phyloP scores from a whole-genome alignment of 2,329 filamentous ascomycete genomes.

The Talaromyces amestolkiae region DNA sequence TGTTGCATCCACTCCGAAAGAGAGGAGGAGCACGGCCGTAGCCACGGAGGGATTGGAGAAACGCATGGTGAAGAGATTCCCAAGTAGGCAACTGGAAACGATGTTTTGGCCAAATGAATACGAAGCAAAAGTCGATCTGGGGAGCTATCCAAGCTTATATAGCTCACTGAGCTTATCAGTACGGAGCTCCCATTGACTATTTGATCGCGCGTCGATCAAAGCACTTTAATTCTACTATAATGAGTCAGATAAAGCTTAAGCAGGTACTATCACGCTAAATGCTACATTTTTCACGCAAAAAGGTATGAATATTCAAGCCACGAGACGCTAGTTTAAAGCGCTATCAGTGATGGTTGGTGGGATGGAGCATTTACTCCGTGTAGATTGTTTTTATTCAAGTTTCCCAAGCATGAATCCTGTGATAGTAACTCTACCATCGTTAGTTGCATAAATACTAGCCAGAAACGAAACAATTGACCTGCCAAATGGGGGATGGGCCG shows the following conservation, averaged over 20 bases:
- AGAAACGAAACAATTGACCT: not conserved
- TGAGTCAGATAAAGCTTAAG: not conserved
- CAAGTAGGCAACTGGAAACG: not conserved
- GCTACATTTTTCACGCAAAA: not conserved
- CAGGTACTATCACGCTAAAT: not conserved
- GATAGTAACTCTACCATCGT: not conserved
- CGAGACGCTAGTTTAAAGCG: not conserved
- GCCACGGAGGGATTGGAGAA: not conserved
- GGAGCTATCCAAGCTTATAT: not conserved
- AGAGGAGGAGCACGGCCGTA: constrained; percentile 4
- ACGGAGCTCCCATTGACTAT: not conserved
- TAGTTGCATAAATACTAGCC: not conserved
- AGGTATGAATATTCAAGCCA: not conserved
- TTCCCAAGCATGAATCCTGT: not conserved
- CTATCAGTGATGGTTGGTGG: not conserved
- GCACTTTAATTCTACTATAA: not conserved
- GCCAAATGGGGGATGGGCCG: not conserved
- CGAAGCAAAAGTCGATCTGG: not conserved
- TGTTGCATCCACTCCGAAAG: not conserved
- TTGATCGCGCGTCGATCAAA: not conserved
- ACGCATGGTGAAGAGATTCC: not conserved
- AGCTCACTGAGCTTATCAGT: not conserved
- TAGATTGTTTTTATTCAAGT: not conserved
- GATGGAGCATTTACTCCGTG: not conserved
- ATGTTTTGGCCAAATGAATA: not conserved